Conservation (phyloP, 1,139 yeast genomes). For the Pneumocystis jirovecii region DNA sequence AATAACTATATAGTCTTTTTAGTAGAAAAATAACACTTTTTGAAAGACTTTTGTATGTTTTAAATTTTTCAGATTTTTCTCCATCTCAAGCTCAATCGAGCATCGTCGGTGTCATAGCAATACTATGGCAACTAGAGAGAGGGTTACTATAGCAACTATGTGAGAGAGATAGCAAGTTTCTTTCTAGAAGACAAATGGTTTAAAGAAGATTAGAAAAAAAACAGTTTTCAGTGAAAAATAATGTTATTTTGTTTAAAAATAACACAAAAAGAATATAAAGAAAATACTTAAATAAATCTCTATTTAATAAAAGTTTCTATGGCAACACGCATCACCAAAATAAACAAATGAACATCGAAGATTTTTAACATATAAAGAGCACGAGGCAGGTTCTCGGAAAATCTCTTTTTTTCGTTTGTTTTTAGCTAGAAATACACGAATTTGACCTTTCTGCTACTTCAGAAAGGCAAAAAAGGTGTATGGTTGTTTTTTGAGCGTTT, state of each 20-base stretch:
- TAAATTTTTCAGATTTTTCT: not conserved
- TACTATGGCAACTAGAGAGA: not conserved
- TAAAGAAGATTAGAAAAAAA: not conserved
- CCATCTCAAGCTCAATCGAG: not conserved
- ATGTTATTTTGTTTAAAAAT: not conserved
- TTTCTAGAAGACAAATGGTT: too few relatives aligned
- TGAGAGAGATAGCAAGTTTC: too few relatives aligned
- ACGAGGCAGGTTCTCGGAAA: not conserved
- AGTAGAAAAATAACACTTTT: not conserved
- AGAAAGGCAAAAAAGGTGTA: not conserved
- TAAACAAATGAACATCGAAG: not conserved
- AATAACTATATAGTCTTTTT: not conserved
- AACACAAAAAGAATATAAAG: not conserved
- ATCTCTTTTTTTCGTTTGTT: not conserved
- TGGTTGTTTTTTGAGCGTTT: not conserved
- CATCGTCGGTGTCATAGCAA: not conserved
- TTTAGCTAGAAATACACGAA: not conserved
- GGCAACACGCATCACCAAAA: not conserved
- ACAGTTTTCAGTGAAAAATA: not conserved
- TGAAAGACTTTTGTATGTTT: not conserved
- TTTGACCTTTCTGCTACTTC: not conserved
- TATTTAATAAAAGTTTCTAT: not conserved
- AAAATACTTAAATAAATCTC: not conserved
- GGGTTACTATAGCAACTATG: not conserved
- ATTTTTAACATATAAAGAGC: not conserved